Conservation (phyloP, 2,329 filamentous ascomycete genomes). For the Pseudopyrenochaeta lycopersici region DNA sequence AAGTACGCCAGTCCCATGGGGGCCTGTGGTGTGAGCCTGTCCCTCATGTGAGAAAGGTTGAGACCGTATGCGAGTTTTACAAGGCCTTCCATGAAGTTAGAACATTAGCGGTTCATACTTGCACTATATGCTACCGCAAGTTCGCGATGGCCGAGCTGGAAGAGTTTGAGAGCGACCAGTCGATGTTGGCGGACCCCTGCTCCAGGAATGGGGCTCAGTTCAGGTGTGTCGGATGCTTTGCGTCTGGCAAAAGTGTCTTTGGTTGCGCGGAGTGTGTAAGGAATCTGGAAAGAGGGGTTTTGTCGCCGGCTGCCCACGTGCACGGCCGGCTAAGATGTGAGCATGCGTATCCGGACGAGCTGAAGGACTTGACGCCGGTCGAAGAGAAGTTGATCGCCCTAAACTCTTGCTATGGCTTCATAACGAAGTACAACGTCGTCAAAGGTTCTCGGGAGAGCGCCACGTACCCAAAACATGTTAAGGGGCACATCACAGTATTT, state of each 20-base stretch:
- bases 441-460: not conserved
- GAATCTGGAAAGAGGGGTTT: not conserved
- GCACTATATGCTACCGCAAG: constrained; percentile 2
- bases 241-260: not conserved
- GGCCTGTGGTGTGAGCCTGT: constrained; percentile 2
- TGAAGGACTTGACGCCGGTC: constrained; percentile 1
- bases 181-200: not conserved
- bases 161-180: not conserved
- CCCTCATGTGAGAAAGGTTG: constrained; percentile 1
- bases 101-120: constrained; percentile 1
- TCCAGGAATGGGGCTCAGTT: not conserved
- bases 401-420: constrained; percentile 8
- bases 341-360: constrained; percentile 3
- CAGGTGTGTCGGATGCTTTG: not conserved
- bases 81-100: not conserved
- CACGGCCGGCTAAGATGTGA: constrained; percentile 2
- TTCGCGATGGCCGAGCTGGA: constrained; percentile 1
- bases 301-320: not conserved
- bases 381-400: constrained; percentile 9
- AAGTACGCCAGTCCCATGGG: not conserved
- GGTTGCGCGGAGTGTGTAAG: not conserved
- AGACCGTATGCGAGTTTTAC: not conserved
- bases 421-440: constrained; percentile 5
- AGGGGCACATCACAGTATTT: constrained; percentile 9
- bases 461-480: constrained; percentile 7